These are phyloP conservation scores for Alloteropsis semialata DNA, from an alignment of 176 grass and related monocot species.

Conservation along the genomic window DNA sequence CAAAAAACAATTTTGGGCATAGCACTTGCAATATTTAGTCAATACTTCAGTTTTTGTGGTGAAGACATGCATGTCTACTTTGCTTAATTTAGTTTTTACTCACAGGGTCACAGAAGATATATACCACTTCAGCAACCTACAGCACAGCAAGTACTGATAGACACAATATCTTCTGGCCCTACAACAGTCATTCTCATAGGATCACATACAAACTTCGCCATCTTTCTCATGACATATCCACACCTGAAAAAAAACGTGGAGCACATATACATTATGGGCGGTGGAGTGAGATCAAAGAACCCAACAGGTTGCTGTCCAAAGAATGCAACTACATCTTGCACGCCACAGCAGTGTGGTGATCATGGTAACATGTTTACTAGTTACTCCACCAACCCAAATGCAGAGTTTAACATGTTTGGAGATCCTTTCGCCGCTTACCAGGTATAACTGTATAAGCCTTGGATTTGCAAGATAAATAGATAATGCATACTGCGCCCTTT, in stretches of 20 bases:
- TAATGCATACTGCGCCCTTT: background rate
- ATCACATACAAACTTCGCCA: constrained; percentile 66
- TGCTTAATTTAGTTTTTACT: background rate
- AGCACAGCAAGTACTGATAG: constrained; percentile 62
- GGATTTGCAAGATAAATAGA: background rate
- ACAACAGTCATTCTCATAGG: constrained; percentile 72
- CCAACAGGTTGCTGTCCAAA: constrained; percentile 72
- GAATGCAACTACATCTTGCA: constrained; percentile 46
- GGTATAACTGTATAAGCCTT: constrained; percentile 45
- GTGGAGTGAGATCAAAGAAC: constrained; percentile 70
- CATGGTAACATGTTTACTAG: constrained; percentile 78
- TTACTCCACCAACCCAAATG: constrained; percentile 66
- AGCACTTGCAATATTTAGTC: background rate
- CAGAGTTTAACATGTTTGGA: constrained; percentile 85
- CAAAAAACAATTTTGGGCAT: background rate
- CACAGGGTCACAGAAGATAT: constrained; percentile 79
- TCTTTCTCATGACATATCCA: constrained; percentile 77
- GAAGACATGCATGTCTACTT: background rate
- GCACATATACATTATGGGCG: constrained; percentile 95
- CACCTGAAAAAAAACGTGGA: constrained; percentile 73
- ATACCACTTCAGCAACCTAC: constrained; percentile 55
- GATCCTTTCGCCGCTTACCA: constrained; percentile 97
- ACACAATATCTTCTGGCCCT: constrained; percentile 66
- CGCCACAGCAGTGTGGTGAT: constrained; percentile 62
- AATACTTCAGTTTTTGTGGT: background rate